Evolutionary conservation across 345 rosid genomes (phyloP).

Genomic region (Trapa bicornis): DNA sequence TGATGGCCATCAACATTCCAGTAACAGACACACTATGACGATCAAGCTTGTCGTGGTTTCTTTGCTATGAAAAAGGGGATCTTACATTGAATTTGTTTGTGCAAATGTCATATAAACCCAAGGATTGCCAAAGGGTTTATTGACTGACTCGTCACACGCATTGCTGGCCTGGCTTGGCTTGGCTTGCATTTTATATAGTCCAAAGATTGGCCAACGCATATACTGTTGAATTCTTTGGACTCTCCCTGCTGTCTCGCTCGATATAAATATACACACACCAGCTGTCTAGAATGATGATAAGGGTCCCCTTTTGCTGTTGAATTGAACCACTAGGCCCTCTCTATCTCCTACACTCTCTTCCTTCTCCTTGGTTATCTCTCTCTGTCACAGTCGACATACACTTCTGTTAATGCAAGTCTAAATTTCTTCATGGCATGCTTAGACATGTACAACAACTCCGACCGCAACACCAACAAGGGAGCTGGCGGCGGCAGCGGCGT

Average conservation of each 20-base stretch:
- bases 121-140: too few relatives aligned
- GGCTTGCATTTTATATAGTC: too few relatives aligned
- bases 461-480: neutral
- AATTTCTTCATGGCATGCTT: constrained; percentile 7
- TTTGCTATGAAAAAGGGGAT: too few relatives aligned
- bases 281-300: neutral
- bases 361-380: neutral
- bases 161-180: too few relatives aligned
- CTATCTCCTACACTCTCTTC: neutral
- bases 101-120: too few relatives aligned
- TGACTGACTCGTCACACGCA: too few relatives aligned
- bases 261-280: constrained; percentile 1
- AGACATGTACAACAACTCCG: constrained; percentile 5
- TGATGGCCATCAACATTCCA: neutral
- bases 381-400: too few relatives aligned
- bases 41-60: too few relatives aligned
- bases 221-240: neutral
- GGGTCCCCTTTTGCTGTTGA: neutral
- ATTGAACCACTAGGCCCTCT: neutral
- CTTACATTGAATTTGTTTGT: too few relatives aligned
- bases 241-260: neutral
- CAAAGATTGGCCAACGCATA: neutral
- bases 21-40: neutral
- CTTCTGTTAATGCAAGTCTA: neutral
- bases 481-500: too few relatives aligned